A percentile compares a stretch with the other conserved stretches of the same genome.
Conservation (phyloP, 2,329 filamentous ascomycete species). For the Raffaelea albimanens region DNA sequence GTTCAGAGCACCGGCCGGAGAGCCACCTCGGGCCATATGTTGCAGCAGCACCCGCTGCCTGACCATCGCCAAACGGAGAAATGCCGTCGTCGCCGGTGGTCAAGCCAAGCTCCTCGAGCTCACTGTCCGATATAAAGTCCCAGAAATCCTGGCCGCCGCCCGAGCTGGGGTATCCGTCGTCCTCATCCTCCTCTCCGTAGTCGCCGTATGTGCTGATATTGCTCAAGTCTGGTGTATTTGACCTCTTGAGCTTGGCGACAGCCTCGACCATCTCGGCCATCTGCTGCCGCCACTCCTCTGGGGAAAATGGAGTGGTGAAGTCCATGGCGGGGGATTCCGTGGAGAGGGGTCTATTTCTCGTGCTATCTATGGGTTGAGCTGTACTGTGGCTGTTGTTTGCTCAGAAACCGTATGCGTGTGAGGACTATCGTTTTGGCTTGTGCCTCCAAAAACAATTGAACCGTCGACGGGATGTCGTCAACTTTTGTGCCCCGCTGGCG, state of each 20-base stretch:
- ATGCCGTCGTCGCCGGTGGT: slow-evolving; percentile 30
- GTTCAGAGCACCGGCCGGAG: slow-evolving; percentile 52
- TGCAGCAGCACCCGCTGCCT: slow-evolving; percentile 19
- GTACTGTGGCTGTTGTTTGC: no score
- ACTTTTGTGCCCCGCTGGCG: neutral
- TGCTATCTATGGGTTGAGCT: no score
- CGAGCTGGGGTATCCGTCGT: slow-evolving; percentile 46
- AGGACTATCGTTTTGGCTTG: no score
- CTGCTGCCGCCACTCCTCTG: slow-evolving; percentile 64
- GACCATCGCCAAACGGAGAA: slow-evolving; percentile 25
- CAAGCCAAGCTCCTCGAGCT: slow-evolving; percentile 46
- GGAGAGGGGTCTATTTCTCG: no score
- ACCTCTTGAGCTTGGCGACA: slow-evolving; percentile 60
- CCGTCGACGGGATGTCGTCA: no score
- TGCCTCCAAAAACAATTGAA: neutral
- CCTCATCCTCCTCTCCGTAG: slow-evolving; percentile 56
- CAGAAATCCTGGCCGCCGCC: slow-evolving; percentile 66
- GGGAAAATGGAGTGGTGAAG: neutral
- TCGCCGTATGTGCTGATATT: slow-evolving; percentile 30
- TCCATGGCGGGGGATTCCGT: neutral
- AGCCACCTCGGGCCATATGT: slow-evolving; percentile 62
- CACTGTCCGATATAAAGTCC: slow-evolving; percentile 80
- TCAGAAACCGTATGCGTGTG: no score
- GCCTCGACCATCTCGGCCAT: slow-evolving; percentile 79
- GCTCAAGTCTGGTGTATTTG: slow-evolving; percentile 17